Evolutionary conservation across 2,329 filamentous ascomycete species (phyloP).

Genomic region (Rhinocladiella similis): DNA sequence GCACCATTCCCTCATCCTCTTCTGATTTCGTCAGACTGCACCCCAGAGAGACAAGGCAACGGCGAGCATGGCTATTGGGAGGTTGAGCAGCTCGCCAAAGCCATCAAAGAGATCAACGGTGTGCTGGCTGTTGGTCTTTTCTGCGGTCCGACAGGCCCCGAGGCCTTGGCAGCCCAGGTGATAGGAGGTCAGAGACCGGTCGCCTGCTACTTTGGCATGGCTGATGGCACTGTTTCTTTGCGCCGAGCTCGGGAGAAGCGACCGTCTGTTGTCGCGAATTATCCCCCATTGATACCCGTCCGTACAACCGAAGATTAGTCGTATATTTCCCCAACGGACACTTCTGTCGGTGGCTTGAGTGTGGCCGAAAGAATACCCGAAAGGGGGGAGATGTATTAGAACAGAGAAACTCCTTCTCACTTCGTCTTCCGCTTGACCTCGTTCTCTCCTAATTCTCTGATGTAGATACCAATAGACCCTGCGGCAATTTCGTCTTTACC

Average conservation of each 20-base stretch:
- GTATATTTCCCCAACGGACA: slow-evolving; percentile 8
- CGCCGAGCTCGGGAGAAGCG: slow-evolving; percentile 40
- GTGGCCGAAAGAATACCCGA: too few relatives aligned
- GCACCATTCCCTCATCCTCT: slow-evolving; percentile 76
- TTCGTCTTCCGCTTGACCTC: slow-evolving; percentile 84
- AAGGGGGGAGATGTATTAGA: background rate
- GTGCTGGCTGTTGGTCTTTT: slow-evolving; percentile 93
- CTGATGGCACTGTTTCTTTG: slow-evolving; percentile 68
- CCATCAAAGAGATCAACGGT: slow-evolving; percentile 78
- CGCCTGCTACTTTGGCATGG: slow-evolving; percentile 92
- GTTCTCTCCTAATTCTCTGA: slow-evolving; percentile 80
- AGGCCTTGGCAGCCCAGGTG: slow-evolving; percentile 62
- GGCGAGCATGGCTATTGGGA: slow-evolving; percentile 73
- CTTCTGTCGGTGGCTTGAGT: background rate
- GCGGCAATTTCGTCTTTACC: slow-evolving; percentile 73
- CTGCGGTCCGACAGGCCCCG: slow-evolving; percentile 73
- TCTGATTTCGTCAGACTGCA: slow-evolving; percentile 61
- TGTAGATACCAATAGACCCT: slow-evolving; percentile 72
- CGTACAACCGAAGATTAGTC: slow-evolving; percentile 13
- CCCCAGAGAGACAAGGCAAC: slow-evolving; percentile 50
- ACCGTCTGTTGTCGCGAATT: slow-evolving; percentile 24
- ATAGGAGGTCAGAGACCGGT: slow-evolving; percentile 84
- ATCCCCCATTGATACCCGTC: slow-evolving; percentile 27
- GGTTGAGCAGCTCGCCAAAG: slow-evolving; percentile 69
- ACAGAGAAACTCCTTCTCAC: slow-evolving; percentile 50